phyloP scores from a whole-genome alignment of 352 stramenopile species.

The Pythium myriotylum region DNA sequence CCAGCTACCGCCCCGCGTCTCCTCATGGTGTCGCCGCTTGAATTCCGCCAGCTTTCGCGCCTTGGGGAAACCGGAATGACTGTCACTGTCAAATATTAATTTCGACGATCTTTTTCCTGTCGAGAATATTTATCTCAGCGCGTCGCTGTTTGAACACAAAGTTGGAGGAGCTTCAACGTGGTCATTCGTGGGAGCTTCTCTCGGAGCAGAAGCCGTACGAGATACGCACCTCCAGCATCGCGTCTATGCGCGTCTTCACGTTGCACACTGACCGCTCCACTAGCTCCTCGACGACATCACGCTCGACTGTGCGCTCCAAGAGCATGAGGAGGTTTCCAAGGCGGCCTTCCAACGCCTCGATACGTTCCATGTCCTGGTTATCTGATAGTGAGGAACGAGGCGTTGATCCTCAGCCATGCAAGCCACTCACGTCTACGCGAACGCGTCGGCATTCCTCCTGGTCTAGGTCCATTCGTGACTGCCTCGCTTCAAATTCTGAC shows the following conservation, averaged over 20 bases:
- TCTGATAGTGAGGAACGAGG: not conserved
- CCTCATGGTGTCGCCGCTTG: conserved; percentile 21
- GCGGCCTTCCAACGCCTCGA: conserved; percentile 41
- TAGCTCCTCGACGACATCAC: conserved; percentile 39
- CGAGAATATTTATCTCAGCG: conserved; percentile 2
- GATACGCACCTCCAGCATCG: conserved; percentile 47
- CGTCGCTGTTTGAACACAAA: conserved; percentile 23
- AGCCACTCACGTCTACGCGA: conserved; percentile 35
- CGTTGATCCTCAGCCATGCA: too few species aligned
- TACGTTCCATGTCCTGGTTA: conserved; percentile 29
- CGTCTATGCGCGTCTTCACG: conserved; percentile 53
- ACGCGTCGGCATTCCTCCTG: conserved; percentile 31
- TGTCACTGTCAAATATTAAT: conserved; percentile 6
- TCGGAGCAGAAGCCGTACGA: not conserved
- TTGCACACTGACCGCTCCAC: conserved; percentile 45
- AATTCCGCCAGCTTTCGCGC: conserved; percentile 11
- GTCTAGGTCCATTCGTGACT: conserved; percentile 25
- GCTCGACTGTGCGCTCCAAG: conserved; percentile 38
- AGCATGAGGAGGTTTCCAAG: conserved; percentile 42
- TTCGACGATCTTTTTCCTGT: not conserved
- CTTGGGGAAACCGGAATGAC: conserved; percentile 21
- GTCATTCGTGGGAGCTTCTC: not conserved
- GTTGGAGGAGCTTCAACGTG: conserved; percentile 24
- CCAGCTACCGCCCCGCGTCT: conserved; percentile 9
- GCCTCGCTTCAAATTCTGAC: conserved; percentile 17